Conservation (phyloP, 805 yeast species). For the Metschnikowia orientalis region DNA sequence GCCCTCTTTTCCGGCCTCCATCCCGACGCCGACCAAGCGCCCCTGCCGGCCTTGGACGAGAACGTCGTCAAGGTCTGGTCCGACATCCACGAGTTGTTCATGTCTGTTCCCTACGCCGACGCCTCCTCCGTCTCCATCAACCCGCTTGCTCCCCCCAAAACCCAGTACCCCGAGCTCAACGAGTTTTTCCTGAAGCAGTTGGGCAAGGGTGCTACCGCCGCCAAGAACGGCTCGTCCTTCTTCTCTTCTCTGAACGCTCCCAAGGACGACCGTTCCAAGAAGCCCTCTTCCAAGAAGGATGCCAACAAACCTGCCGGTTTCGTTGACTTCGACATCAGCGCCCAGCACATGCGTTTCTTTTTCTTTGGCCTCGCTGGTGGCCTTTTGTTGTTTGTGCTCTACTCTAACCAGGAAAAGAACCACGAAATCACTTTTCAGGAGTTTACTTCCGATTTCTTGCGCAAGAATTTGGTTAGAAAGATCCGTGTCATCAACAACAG, state of each 20-base stretch:
- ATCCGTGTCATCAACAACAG: conserved; percentile 74
- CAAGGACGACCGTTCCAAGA: conserved; percentile 8
- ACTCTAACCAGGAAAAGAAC: conserved; percentile 18
- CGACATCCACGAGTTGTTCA: conserved; percentile 25
- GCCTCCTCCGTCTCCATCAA: conserved; percentile 9
- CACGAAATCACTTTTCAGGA: conserved; percentile 86
- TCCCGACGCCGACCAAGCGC: not conserved
- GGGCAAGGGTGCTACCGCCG: not conserved
- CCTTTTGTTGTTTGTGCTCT: conserved; percentile 23
- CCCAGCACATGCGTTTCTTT: conserved; percentile 24
- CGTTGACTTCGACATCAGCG: conserved; percentile 23
- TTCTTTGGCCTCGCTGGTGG: conserved; percentile 32
- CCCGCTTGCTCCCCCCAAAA: conserved; percentile 3
- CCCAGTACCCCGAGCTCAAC: conserved; percentile 2
- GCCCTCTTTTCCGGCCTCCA: conserved; percentile 15
- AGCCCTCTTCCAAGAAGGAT: conserved; percentile 5
- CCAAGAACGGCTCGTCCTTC: not conserved
- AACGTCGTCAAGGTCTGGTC: conserved; percentile 25
- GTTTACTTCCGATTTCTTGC: conserved; percentile 69
- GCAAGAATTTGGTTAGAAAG: conserved; percentile 70
- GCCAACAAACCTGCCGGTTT: conserved; percentile 3
- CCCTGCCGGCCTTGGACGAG: conserved; percentile 1
- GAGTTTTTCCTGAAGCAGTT: conserved; percentile 2
- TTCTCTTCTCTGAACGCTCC: conserved; percentile 3
- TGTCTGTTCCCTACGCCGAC: conserved; percentile 20